phyloP scores from a whole-genome alignment of 176 grass and related monocot genomes.

The Thinopyrum elongatum region DNA sequence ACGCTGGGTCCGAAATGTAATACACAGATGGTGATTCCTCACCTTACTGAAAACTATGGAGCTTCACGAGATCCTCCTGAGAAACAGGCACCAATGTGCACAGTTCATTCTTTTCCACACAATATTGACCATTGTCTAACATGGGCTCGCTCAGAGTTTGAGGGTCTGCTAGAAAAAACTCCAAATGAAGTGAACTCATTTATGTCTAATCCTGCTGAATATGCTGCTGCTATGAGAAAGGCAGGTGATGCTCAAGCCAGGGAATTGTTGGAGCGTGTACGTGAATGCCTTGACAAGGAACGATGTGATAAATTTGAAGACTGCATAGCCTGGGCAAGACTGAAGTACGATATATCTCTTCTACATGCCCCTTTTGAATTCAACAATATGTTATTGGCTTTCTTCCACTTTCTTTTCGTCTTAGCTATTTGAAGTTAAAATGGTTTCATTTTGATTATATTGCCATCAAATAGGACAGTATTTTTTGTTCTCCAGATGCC shows the following conservation, averaged over 20 bases:
- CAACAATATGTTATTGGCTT: constrained; percentile 10
- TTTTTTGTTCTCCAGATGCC: not conserved
- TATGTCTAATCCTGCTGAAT: constrained; percentile 55
- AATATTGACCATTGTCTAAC: constrained; percentile 81
- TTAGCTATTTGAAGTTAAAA: constrained; percentile 1
- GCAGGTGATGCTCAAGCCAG: constrained; percentile 76
- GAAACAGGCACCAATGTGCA: constrained; percentile 81
- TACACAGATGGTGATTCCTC: constrained; percentile 82
- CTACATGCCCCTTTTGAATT: not conserved
- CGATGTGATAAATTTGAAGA: constrained; percentile 63
- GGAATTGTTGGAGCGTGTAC: constrained; percentile 52
- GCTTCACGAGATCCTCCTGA: constrained; percentile 74
- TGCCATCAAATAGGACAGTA: not conserved
- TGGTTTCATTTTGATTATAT: constrained; percentile 9
- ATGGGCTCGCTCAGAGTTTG: constrained; percentile 83
- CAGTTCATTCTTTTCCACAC: constrained; percentile 71
- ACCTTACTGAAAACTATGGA: constrained; percentile 80
- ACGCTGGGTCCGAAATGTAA: constrained; percentile 69
- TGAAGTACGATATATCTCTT: constrained; percentile 61
- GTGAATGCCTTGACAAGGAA: constrained; percentile 62
- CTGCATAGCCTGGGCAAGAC: constrained; percentile 69
- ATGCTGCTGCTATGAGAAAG: constrained; percentile 65
- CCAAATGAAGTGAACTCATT: constrained; percentile 81
- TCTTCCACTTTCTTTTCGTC: not conserved
- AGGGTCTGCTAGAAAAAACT: constrained; percentile 70